These are phyloP conservation scores for Fusarium stilboides DNA, from an alignment of 2,329 filamentous ascomycete species.

Conservation along the genomic window DNA sequence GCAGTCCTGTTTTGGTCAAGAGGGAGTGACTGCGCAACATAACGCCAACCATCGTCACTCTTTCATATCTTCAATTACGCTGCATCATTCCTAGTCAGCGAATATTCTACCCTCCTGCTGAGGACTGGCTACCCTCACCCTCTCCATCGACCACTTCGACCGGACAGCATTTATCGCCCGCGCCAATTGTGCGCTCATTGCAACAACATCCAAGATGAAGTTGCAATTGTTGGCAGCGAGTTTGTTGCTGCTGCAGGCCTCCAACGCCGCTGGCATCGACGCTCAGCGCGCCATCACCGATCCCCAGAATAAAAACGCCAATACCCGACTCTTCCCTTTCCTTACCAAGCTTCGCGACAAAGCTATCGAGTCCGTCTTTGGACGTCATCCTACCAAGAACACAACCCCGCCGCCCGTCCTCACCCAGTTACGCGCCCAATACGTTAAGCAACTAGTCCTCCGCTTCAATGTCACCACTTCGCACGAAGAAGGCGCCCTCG, in stretches of 20 bases:
- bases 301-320: slow-evolving; percentile 30
- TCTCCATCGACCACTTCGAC: slow-evolving; percentile 7
- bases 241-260: slow-evolving; percentile 49
- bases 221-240: slow-evolving; percentile 48
- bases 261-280: slow-evolving; percentile 52
- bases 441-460: slow-evolving; percentile 87
- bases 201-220: slow-evolving; percentile 37
- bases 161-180: slow-evolving; percentile 10
- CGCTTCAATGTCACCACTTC: slow-evolving; percentile 84
- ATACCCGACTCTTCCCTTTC: slow-evolving; percentile 60
- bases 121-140: slow-evolving; percentile 8
- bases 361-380: slow-evolving; percentile 66
- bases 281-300: slow-evolving; percentile 44
- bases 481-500: slow-evolving; percentile 78
- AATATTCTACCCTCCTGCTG: slow-evolving; percentile 13
- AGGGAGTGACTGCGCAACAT: neutral
- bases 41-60: slow-evolving; percentile 20
- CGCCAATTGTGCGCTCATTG: slow-evolving; percentile 13
- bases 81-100: slow-evolving; percentile 34
- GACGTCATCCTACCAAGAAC: slow-evolving; percentile 57
- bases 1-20: neutral
- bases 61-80: slow-evolving; percentile 21
- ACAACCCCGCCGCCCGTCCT: slow-evolving; percentile 44
- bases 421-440: slow-evolving; percentile 63
- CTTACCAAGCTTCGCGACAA: slow-evolving; percentile 67